Evolutionary conservation across 164 flowering plant species (phyloP).

Genomic region (Pachysandra terminalis): DNA sequence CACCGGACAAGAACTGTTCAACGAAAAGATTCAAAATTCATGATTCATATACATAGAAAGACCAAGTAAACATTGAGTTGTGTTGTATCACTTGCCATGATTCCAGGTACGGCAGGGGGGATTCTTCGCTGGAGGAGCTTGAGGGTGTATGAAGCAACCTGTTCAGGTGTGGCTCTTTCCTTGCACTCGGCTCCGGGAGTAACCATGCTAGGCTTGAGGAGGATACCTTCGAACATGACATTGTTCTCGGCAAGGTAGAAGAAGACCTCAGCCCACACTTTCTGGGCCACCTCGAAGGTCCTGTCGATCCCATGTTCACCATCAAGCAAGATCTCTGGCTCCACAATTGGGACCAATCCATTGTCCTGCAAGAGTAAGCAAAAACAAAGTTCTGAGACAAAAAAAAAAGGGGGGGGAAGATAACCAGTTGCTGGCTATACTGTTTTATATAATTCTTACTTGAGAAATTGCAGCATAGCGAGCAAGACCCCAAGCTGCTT

Average conservation of each 20-base stretch:
- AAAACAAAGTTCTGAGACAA: not conserved
- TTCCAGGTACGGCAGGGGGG: constrained; percentile 85
- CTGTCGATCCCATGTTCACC: constrained; percentile 83
- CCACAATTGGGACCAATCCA: constrained; percentile 84
- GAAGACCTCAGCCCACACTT: constrained; percentile 90
- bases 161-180: constrained; percentile 67
- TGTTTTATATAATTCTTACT: constrained; percentile 26
- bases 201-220: constrained; percentile 92
- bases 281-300: constrained; percentile 75
- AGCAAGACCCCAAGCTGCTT: constrained; percentile 94
- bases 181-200: constrained; percentile 94
- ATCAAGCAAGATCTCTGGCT: constrained; percentile 87
- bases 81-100: constrained; percentile 54
- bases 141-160: constrained; percentile 74
- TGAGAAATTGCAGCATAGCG: constrained; percentile 85
- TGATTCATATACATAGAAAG: not conserved
- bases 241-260: constrained; percentile 86
- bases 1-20: constrained; percentile 85
- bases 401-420: too few relatives aligned
- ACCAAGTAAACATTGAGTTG: not conserved
- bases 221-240: constrained; percentile 76
- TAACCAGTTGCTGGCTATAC: not conserved
- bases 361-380: constrained; percentile 47
- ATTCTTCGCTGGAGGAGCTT: constrained; percentile 67
- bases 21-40: constrained; percentile 8